Base-by-base conservation (phyloP, 2,329 filamentous ascomycete genomes). In the Penicillium freii region DNA sequence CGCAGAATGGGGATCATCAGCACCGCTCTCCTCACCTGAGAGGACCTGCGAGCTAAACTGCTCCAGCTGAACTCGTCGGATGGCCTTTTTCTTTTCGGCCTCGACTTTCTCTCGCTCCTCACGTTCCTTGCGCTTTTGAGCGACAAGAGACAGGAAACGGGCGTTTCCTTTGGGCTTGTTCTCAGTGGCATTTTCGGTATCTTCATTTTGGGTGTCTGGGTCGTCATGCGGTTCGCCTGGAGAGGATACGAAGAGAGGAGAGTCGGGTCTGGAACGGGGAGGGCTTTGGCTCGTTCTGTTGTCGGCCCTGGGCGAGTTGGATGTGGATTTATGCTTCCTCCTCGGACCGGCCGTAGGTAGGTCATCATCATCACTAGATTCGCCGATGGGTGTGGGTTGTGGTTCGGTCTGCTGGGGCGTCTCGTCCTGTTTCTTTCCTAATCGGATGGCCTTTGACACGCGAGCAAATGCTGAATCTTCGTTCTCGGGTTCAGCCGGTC, bases 41-140 rank as follows among this genome's bases (percentile, higher is more conserved):
- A 77, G 71, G 25, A 79, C 78, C 47, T 78, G 71, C 3, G 73
- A 73, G 46, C 66, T 73, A 60, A 73, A 67, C 27, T 73, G 62
- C 59, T 73, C 57, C 60, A 69, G 59, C 58, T 69, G 65, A 50
- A 70, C 69, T 51, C 60, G 60, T 43, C 69, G 70, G 11, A 71
- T 73, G 8, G 71, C 73, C 50, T 71, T 73, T 67, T 71, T 73
- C 67, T 75, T 77, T 63, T 75, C 73, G 36, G 69, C 73, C 65
- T 79, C 77, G 43, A 70, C 81, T 21, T 83, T 84, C 66, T 94
- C 88, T 51, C 81, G 85, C 4, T 84, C 87, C 36, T 87, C 77
- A 8, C 88, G 83, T 69, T 94, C 88, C 60, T 87, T 82, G 49
- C 87, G 84, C 69, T 93, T 94, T 66, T 85, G 84, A 45, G 86